A percentile compares a stretch with the other conserved stretches of the same genome.
phyloP scores from a whole-genome alignment of 805 yeast species.

The Sugiyamaella boreocaroliniensis region DNA sequence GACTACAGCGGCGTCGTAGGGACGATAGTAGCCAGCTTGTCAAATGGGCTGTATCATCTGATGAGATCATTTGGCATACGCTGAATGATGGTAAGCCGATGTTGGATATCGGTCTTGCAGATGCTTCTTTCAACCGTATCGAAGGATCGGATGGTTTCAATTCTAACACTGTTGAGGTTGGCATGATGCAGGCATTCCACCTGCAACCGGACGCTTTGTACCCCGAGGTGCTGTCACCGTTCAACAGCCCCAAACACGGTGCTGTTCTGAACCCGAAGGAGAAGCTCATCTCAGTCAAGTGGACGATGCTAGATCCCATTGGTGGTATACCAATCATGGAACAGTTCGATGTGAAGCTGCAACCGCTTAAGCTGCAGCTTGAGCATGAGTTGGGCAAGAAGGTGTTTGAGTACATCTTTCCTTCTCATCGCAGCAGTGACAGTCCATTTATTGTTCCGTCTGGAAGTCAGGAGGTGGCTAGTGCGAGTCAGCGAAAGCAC shows the following conservation, averaged over 20 bases:
- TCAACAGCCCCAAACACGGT: conserved; percentile 19
- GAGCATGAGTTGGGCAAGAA: conserved; percentile 65
- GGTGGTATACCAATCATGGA: conserved; percentile 87
- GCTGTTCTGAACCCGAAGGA: conserved; percentile 6
- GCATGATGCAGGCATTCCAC: conserved; percentile 63
- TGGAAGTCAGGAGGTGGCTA: conserved; percentile 8
- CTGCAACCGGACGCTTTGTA: conserved; percentile 49
- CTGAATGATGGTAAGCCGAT: conserved; percentile 56
- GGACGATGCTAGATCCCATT: conserved; percentile 81
- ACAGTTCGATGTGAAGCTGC: conserved; percentile 49
- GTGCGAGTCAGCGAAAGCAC: conserved; percentile 3
- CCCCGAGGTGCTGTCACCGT: conserved; percentile 66
- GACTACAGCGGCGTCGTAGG: conserved; percentile 23
- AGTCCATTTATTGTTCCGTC: conserved; percentile 20
- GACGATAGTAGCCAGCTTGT: conserved; percentile 28
- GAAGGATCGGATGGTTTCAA: conserved; percentile 64
- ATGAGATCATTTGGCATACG: conserved; percentile 65
- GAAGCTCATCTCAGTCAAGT: conserved; percentile 42
- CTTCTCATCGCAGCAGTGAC: conserved; percentile 36
- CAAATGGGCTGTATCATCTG: conserved; percentile 54
- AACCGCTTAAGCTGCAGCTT: conserved; percentile 64
- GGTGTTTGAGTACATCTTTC: conserved; percentile 65
- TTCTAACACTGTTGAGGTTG: conserved; percentile 50
- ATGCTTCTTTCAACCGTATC: conserved; percentile 52
- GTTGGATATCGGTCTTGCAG: conserved; percentile 60